Percentiles rank a stretch among this genome's conserved stretches.
Conservation (phyloP, 2,329 filamentous ascomycete genomes). For the Cladophialophora bantiana region DNA sequence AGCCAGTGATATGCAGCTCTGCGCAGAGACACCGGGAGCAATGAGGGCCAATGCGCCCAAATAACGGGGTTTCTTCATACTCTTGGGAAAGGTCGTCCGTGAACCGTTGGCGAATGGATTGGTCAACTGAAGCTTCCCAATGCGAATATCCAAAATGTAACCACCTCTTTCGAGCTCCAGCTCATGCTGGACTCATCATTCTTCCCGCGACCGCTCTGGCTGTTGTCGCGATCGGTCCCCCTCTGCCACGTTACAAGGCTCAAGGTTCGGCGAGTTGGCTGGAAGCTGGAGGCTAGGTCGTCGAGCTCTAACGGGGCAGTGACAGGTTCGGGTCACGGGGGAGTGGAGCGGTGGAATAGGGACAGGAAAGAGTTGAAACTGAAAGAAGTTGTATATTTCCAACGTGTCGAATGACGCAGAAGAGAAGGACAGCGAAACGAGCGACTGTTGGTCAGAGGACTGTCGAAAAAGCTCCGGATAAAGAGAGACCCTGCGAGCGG, state of each 20-base stretch:
- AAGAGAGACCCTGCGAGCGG: slow-evolving; percentile 22
- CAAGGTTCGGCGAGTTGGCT: background rate
- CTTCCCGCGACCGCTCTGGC: slow-evolving; percentile 46
- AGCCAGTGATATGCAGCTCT: slow-evolving; percentile 69
- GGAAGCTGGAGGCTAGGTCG: slow-evolving; percentile 17
- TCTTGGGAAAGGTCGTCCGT: slow-evolving; percentile 15
- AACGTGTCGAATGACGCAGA: slow-evolving; percentile 25
- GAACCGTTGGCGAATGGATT: slow-evolving; percentile 5
- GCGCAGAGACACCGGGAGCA: slow-evolving; percentile 26
- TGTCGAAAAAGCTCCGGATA: slow-evolving; percentile 21
- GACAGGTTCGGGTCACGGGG: slow-evolving; percentile 2
- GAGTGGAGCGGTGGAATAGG: slow-evolving; percentile 18
- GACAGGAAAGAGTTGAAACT: slow-evolving; percentile 9
- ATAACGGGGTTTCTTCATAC: slow-evolving; percentile 28
- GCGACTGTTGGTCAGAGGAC: slow-evolving; percentile 37
- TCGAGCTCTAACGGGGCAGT: slow-evolving; percentile 23
- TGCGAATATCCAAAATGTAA: slow-evolving; percentile 72
- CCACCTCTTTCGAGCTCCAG: slow-evolving; percentile 58
- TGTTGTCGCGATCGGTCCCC: slow-evolving; percentile 85
- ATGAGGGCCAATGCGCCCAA: slow-evolving; percentile 36
- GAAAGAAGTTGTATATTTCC: slow-evolving; percentile 13
- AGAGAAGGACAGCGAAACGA: slow-evolving; percentile 35
- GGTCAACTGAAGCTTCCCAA: slow-evolving; percentile 24
- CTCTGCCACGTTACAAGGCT: slow-evolving; percentile 65
- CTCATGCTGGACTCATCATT: slow-evolving; percentile 34